These are phyloP conservation scores for Vanrija sp. DNA, from an alignment of 1,284 basidiomycete species.

Conservation along the genomic window DNA sequence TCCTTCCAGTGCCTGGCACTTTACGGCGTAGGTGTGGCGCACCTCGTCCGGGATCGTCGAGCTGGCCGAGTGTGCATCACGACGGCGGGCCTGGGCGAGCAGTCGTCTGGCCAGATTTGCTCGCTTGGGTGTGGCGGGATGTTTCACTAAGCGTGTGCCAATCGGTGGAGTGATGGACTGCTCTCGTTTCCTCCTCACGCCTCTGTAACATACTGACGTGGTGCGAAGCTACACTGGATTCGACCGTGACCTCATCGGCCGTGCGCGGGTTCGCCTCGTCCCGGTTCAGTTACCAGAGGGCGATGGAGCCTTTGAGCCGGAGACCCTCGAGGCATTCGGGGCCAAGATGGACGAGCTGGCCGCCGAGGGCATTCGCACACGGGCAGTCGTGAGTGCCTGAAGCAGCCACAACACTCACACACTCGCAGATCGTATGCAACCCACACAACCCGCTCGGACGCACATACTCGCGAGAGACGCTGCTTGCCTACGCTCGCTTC, in stretches of 20 bases:
- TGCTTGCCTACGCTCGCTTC: slow-evolving; percentile 49
- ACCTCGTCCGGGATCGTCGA: too few relatives aligned
- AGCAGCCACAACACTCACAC: background rate
- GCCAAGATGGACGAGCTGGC: slow-evolving; percentile 26
- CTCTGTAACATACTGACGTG: too few relatives aligned
- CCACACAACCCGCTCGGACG: slow-evolving; percentile 52
- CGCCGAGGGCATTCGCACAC: slow-evolving; percentile 24
- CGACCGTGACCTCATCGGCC: slow-evolving; percentile 41
- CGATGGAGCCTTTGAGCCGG: slow-evolving; percentile 30
- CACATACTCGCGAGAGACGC: slow-evolving; percentile 46
- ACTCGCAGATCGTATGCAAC: slow-evolving; percentile 45
- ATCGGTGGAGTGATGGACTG: too few relatives aligned
- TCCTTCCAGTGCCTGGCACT: background rate
- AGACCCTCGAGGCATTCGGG: slow-evolving; percentile 28
- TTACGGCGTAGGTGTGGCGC: too few relatives aligned
- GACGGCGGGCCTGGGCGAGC: too few relatives aligned
- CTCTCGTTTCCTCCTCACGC: too few relatives aligned
- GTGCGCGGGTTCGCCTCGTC: slow-evolving; percentile 32
- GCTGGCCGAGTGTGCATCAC: too few relatives aligned
- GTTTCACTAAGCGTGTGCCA: too few relatives aligned
- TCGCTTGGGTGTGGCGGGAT: too few relatives aligned
- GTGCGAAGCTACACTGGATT: slow-evolving; percentile 44
- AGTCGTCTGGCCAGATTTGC: too few relatives aligned
- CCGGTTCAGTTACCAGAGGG: slow-evolving; percentile 39
- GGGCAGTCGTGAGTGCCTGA: slow-evolving; percentile 33